phyloP scores from a whole-genome alignment of 1,284 basidiomycete species.

The Sutorius eximius region DNA sequence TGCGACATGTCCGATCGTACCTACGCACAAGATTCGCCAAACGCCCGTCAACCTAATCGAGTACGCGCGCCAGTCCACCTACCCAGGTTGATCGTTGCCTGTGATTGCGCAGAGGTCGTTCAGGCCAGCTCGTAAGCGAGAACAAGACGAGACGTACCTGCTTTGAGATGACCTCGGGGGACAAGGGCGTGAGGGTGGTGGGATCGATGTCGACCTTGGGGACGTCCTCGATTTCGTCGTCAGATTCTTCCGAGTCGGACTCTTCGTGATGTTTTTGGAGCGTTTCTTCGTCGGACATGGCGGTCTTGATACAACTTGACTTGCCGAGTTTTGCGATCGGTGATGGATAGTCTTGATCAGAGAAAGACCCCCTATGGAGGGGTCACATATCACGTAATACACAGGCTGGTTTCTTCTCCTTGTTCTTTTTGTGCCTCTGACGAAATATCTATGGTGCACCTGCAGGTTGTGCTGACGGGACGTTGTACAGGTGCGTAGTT shows the following conservation, averaged over 20 bases:
- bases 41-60: constrained; percentile 7
- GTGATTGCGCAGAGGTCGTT: neutral
- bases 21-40: constrained; percentile 40
- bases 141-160: constrained; percentile 62
- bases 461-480: too few species aligned
- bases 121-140: neutral
- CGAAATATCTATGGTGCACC: too few species aligned
- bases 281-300: constrained; percentile 66
- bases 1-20: constrained; percentile 95
- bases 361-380: constrained; percentile 9
- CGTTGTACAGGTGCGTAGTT: too few species aligned
- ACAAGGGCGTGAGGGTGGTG: constrained; percentile 84
- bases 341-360: constrained; percentile 19
- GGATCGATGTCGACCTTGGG: constrained; percentile 73
- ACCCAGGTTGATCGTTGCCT: constrained; percentile 90
- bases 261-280: constrained; percentile 61
- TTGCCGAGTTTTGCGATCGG: constrained; percentile 13
- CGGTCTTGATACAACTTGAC: constrained; percentile 3
- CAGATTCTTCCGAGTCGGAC: constrained; percentile 68
- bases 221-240: constrained; percentile 52
- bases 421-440: too few species aligned
- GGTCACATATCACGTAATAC: constrained; percentile 16
- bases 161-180: constrained; percentile 96
- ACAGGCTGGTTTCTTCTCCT: neutral
- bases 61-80: constrained; percentile 14